Percentiles rank a stretch among this genome's conserved stretches.
Evolutionary conservation across 352 stramenopile genomes (phyloP).

Genomic region (Saprolegnia diclina): DNA sequence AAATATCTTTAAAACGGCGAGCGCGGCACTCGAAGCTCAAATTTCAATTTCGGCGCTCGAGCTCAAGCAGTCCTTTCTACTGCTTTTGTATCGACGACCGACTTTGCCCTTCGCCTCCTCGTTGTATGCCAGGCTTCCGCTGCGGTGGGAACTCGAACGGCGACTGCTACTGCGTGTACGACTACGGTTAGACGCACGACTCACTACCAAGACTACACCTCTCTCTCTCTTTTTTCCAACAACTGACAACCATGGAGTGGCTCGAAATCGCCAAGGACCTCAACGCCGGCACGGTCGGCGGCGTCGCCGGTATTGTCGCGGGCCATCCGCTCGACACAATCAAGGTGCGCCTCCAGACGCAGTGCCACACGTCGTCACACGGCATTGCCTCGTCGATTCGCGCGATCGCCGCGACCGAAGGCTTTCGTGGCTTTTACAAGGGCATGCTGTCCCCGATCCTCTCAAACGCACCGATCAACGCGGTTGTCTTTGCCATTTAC

Average conservation of each 20-base stretch:
- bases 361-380: conserved; percentile 18
- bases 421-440: conserved; percentile 61
- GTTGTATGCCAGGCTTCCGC: conserved; percentile 23
- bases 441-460: conserved; percentile 70
- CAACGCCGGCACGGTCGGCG: conserved; percentile 72
- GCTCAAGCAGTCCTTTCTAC: neutral
- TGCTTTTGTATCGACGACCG: neutral
- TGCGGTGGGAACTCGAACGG: conserved; percentile 20
- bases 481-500: conserved; percentile 79
- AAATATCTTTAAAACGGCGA: neutral
- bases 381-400: conserved; percentile 47
- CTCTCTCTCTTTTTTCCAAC: neutral
- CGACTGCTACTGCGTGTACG: conserved; percentile 25
- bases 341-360: conserved; percentile 80
- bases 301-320: conserved; percentile 68
- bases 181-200: conserved; percentile 15
- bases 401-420: conserved; percentile 48
- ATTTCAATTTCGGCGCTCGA: neutral
- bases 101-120: neutral
- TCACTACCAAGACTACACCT: neutral
- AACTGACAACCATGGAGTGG: conserved; percentile 51
- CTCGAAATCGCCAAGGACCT: conserved; percentile 77
- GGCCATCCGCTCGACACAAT: conserved; percentile 82
- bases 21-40: neutral
- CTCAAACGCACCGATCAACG: conserved; percentile 81